These are phyloP conservation scores for Fusarium sp. DNA, from an alignment of 2,329 filamentous ascomycete genomes.

Conservation along the genomic window DNA sequence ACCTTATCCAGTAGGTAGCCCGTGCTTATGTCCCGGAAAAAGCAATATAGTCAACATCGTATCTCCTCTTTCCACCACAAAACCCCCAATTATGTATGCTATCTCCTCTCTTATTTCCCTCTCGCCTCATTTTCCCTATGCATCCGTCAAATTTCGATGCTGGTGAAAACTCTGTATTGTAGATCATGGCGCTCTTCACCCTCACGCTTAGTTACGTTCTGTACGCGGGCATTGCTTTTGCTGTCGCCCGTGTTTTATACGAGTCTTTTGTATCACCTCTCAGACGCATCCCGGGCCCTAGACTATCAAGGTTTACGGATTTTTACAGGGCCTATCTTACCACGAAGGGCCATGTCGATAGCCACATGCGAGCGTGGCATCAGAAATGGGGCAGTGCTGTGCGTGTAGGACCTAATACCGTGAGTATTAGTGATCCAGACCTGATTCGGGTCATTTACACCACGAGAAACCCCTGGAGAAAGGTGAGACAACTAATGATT, in stretches of 20 bases:
- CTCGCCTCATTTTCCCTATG: neutral
- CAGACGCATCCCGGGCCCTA: constrained; percentile 27
- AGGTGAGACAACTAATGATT: constrained; percentile 6
- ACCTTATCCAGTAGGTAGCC: neutral
- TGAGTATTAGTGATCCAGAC: constrained; percentile 37
- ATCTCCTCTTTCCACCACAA: neutral
- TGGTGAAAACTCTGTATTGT: neutral
- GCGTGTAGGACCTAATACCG: constrained; percentile 32
- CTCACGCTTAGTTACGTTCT: constrained; percentile 9
- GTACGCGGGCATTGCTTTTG: constrained; percentile 15
- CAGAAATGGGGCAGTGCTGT: constrained; percentile 34
- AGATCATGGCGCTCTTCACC: constrained; percentile 28
- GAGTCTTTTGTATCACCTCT: constrained; percentile 32
- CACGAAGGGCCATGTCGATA: constrained; percentile 27
- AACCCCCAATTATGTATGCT: constrained; percentile 9
- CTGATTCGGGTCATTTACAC: constrained; percentile 37
- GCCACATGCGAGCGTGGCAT: constrained; percentile 24
- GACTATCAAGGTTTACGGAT: constrained; percentile 25
- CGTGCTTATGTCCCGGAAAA: neutral
- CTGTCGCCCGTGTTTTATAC: constrained; percentile 18
- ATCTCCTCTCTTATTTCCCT: neutral
- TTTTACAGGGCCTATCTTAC: constrained; percentile 35
- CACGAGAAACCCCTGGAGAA: constrained; percentile 34
- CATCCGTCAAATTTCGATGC: neutral
- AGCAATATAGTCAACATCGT: constrained; percentile 19